Percentiles rank a stretch among this genome's conserved stretches.
Conservation (phyloP, 345 rosid species). For the Euphorbia lathyris region DNA sequence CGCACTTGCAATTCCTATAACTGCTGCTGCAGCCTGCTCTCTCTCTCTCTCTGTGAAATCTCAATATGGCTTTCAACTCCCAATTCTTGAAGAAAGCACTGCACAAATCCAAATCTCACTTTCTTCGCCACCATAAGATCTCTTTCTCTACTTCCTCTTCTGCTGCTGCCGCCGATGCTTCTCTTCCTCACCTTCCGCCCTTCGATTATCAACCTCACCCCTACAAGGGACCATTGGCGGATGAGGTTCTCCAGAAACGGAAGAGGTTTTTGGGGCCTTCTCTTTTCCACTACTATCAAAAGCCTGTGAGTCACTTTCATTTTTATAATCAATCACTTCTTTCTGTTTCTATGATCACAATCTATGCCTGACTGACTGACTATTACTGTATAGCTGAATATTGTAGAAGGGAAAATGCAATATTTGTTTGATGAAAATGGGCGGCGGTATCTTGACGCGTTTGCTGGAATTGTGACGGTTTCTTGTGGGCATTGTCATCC, state of each 20-base stretch:
- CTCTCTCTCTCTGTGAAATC: background rate
- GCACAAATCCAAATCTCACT: slow-evolving; percentile 17
- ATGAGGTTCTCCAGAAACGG: slow-evolving; percentile 67
- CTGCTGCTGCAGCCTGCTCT: too few relatives aligned
- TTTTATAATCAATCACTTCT: background rate
- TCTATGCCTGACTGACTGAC: too few relatives aligned
- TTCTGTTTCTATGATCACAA: background rate
- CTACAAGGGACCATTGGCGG: slow-evolving; percentile 68
- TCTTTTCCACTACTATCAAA: slow-evolving; percentile 77
- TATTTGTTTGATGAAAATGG: slow-evolving; percentile 87
- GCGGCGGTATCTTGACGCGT: slow-evolving; percentile 72
- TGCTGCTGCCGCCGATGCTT: slow-evolving; percentile 13
- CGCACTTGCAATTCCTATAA: too few relatives aligned
- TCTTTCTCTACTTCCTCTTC: slow-evolving; percentile 23
- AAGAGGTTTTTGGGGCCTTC: slow-evolving; percentile 86
- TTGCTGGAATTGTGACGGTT: slow-evolving; percentile 90
- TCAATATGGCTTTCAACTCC: slow-evolving; percentile 42
- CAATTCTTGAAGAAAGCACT: slow-evolving; percentile 39
- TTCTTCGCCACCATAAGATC: background rate
- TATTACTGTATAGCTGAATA: slow-evolving; percentile 48
- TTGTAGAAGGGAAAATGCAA: slow-evolving; percentile 98
- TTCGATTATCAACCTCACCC: slow-evolving; percentile 67
- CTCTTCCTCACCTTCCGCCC: slow-evolving; percentile 60
- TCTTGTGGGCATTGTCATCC: slow-evolving; percentile 98
- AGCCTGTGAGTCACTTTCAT: slow-evolving; percentile 54